These are phyloP conservation scores for Epichloe festucae DNA, from an alignment of 2,329 filamentous ascomycete species.

Conservation along the genomic window DNA sequence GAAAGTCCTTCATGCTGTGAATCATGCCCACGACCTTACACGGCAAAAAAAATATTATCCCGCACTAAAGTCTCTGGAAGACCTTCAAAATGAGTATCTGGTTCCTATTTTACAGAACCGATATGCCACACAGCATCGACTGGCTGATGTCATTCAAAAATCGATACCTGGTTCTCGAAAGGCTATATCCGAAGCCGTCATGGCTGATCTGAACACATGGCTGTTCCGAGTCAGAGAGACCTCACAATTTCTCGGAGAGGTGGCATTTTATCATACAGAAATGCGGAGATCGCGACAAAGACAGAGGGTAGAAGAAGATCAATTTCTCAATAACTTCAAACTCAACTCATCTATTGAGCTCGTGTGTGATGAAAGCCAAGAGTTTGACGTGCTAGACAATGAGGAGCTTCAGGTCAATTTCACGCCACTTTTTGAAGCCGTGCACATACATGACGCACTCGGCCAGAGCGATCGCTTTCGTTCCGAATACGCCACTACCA, in stretches of 20 bases:
- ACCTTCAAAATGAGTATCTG: slow-evolving; percentile 90
- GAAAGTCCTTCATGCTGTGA: slow-evolving; percentile 82
- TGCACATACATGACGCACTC: slow-evolving; percentile 92
- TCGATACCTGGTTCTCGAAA: slow-evolving; percentile 89
- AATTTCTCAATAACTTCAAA: slow-evolving; percentile 70
- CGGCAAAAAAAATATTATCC: slow-evolving; percentile 87
- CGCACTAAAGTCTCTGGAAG: slow-evolving; percentile 83
- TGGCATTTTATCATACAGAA: slow-evolving; percentile 93
- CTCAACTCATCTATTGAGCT: slow-evolving; percentile 93
- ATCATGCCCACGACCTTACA: slow-evolving; percentile 85
- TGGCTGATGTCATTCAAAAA: slow-evolving; percentile 90
- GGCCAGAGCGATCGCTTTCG: slow-evolving; percentile 87
- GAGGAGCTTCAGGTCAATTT: slow-evolving; percentile 94
- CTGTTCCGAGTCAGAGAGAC: slow-evolving; percentile 89
- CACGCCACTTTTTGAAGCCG: slow-evolving; percentile 80
- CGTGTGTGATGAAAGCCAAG: slow-evolving; percentile 87
- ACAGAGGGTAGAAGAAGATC: slow-evolving; percentile 63
- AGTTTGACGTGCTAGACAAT: slow-evolving; percentile 91
- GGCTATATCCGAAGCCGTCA: slow-evolving; percentile 89
- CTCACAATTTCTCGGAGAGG: slow-evolving; percentile 88
- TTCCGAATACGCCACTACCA: slow-evolving; percentile 80
- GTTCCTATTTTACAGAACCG: slow-evolving; percentile 59
- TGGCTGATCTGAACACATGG: slow-evolving; percentile 96
- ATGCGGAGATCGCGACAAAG: slow-evolving; percentile 72
- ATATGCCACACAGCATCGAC: slow-evolving; percentile 86